Conservation (phyloP, 2,329 filamentous ascomycete species). For the Fusarium nelsonii region DNA sequence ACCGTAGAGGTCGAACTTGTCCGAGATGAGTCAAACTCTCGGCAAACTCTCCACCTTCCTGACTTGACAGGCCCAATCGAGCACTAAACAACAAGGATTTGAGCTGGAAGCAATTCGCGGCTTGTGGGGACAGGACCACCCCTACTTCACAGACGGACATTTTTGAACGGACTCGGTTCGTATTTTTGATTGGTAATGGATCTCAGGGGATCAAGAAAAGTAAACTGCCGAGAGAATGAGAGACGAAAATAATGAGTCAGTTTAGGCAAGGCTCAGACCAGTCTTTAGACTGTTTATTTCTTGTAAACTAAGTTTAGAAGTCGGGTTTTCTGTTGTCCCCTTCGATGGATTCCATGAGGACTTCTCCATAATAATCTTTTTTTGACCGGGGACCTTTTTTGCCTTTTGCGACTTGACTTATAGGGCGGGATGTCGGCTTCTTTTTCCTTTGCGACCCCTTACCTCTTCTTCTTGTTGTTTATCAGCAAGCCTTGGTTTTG, state of each 20-base stretch:
- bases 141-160: conserved; percentile 11
- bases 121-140: conserved; percentile 10
- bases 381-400: neutral
- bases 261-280: no score
- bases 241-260: no score
- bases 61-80: conserved; percentile 12
- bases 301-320: no score
- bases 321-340: no score
- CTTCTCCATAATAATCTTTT: conserved; percentile 30
- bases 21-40: conserved; percentile 31
- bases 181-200: conserved; percentile 33
- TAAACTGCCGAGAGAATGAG: no score
- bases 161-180: conserved; percentile 1
- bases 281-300: no score
- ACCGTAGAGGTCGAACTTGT: neutral
- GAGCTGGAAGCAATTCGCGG: conserved; percentile 26
- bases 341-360: neutral
- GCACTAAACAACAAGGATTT: neutral
- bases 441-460: conserved; percentile 20
- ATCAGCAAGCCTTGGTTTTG: conserved; percentile 10
- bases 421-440: conserved; percentile 34
- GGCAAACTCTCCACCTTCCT: conserved; percentile 1
- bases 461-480: conserved; percentile 18
- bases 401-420: conserved; percentile 25
- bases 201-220: conserved; percentile 2